Conservation (phyloP, 1,139 yeast genomes). For the Pichia sp. region DNA sequence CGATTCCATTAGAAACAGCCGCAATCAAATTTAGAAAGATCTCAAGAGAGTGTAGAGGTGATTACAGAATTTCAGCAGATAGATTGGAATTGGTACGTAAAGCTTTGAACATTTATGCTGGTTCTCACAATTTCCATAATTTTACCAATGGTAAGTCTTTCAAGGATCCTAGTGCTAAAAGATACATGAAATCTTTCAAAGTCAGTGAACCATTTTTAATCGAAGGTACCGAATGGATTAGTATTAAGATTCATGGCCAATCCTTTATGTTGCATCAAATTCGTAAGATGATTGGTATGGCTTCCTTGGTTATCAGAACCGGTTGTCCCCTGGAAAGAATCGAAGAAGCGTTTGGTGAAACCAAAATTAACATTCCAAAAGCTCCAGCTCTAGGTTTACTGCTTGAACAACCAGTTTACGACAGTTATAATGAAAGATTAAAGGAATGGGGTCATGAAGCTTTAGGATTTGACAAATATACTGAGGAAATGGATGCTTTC, state of each 20-base stretch:
- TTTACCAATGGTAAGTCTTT: constrained; percentile 86
- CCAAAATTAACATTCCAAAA: constrained; percentile 84
- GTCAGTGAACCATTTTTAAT: constrained; percentile 92
- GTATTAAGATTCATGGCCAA: constrained; percentile 95
- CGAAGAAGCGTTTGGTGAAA: constrained; percentile 65
- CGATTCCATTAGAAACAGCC: constrained; percentile 29
- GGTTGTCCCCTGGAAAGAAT: constrained; percentile 77
- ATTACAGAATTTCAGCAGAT: constrained; percentile 54
- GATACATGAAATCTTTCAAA: constrained; percentile 71
- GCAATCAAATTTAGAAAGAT: constrained; percentile 52
- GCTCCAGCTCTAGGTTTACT: constrained; percentile 94
- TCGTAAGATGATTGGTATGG: constrained; percentile 97
- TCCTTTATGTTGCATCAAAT: constrained; percentile 98
- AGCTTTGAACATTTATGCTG: constrained; percentile 68
- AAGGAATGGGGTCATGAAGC: constrained; percentile 73
- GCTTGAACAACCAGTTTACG: constrained; percentile 88
- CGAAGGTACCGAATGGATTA: constrained; percentile 92
- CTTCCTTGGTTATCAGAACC: constrained; percentile 73
- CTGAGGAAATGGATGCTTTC: constrained; percentile 70
- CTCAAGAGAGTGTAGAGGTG: constrained; percentile 63
- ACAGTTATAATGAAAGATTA: constrained; percentile 67
- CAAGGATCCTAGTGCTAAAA: constrained; percentile 75
- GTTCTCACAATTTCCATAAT: constrained; percentile 92
- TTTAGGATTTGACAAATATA: constrained; percentile 60
- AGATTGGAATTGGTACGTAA: constrained; percentile 56